Conservation (phyloP, 306 rosid genomes). For the Canavalia gladiata region DNA sequence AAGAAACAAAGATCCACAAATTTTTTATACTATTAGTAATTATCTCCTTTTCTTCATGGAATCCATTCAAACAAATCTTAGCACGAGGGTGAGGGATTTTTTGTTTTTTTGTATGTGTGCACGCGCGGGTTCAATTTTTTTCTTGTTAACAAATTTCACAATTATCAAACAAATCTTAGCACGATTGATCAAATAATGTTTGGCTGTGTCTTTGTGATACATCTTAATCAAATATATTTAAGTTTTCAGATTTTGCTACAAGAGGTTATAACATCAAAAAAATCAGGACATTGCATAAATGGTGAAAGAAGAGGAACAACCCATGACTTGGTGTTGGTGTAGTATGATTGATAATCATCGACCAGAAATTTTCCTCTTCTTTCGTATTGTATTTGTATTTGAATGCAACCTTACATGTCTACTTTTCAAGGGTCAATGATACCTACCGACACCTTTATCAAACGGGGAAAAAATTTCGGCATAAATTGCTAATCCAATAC, state of each 20-base stretch:
- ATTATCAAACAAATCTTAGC: not conserved
- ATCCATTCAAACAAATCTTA: conserved; percentile 40
- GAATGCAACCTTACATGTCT: conserved; percentile 14
- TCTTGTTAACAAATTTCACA: conserved; percentile 1
- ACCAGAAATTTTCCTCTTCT: not conserved
- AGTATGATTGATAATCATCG: conserved; percentile 6
- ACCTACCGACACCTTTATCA: conserved; percentile 43
- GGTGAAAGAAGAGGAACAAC: conserved; percentile 47
- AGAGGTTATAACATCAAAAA: conserved; percentile 31
- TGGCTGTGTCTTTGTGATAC: conserved; percentile 17
- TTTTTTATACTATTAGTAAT: not conserved
- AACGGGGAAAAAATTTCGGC: not conserved
- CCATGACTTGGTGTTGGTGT: conserved; percentile 42
- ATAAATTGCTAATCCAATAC: conserved; percentile 25
- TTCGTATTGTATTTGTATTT: not conserved
- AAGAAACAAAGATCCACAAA: conserved; percentile 39
- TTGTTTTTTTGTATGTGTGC: not conserved
- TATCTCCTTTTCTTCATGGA: conserved; percentile 41
- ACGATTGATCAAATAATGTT: not conserved
- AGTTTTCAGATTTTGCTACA: conserved; percentile 32
- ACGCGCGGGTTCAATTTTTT: not conserved
- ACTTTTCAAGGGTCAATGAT: conserved; percentile 23
- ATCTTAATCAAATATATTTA: conserved; percentile 26
- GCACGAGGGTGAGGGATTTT: too few species aligned
- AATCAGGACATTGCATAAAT: conserved; percentile 38